A percentile compares a stretch with the other conserved stretches of the same genome.
Conservation (phyloP, 768 basidiomycete species). For the Gloeostereum incarnatum region DNA sequence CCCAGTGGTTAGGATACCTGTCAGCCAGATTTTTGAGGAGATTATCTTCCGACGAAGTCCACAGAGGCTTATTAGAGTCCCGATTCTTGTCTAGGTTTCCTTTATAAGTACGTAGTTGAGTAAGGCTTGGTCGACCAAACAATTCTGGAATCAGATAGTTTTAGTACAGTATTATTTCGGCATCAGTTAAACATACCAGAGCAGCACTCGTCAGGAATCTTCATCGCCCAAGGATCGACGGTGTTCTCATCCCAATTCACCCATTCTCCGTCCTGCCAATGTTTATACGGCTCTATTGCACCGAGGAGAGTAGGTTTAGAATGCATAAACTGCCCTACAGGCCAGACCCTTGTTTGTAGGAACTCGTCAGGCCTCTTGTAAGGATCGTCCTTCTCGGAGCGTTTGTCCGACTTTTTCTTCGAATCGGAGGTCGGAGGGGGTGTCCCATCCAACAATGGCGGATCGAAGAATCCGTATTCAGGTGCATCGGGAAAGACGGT, state of each 20-base stretch:
- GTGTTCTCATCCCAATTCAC: constrained; percentile 51
- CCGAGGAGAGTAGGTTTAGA: constrained; percentile 79
- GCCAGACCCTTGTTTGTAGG: constrained; percentile 65
- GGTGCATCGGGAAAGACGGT: constrained; percentile 83
- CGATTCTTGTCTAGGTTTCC: constrained; percentile 29
- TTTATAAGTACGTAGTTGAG: too few species aligned
- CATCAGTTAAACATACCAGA: neutral
- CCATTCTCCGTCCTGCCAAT: constrained; percentile 61
- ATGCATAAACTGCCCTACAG: constrained; percentile 71
- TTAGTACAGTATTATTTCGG: too few species aligned
- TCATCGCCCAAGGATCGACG: constrained; percentile 22
- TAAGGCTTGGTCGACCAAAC: too few species aligned
- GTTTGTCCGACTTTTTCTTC: constrained; percentile 51
- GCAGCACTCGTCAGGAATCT: constrained; percentile 35
- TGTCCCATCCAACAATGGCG: constrained; percentile 22
- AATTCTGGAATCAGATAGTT: too few species aligned
- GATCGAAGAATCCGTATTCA: constrained; percentile 46
- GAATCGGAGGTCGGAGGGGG: constrained; percentile 20
- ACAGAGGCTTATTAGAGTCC: constrained; percentile 31
- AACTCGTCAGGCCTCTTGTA: constrained; percentile 73
- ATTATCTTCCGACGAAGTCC: constrained; percentile 73
- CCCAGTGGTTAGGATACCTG: constrained; percentile 85
- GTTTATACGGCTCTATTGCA: constrained; percentile 72
- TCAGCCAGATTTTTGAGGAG: constrained; percentile 63
- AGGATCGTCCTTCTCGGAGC: constrained; percentile 59